phyloP scores from a whole-genome alignment of 2,329 filamentous ascomycete genomes.

The Metarhizium robertsii region DNA sequence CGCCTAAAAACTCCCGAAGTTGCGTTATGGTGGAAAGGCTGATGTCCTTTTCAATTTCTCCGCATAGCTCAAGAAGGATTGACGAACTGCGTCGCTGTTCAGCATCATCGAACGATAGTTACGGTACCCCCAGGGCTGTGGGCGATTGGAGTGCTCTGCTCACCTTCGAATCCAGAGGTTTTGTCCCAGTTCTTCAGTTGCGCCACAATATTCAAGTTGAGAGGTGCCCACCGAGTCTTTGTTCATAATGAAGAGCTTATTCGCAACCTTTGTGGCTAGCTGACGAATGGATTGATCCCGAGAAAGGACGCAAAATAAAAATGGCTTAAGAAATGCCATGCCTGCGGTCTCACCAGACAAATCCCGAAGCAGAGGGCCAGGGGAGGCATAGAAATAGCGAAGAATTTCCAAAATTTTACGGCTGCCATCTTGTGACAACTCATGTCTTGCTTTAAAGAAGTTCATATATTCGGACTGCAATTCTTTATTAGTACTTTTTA shows the following conservation, averaged over 20 bases:
- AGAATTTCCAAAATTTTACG: slow-evolving; percentile 30
- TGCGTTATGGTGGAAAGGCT: slow-evolving; percentile 34
- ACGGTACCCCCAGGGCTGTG: not conserved
- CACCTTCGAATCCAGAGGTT: slow-evolving; percentile 47
- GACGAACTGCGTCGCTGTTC: slow-evolving; percentile 15
- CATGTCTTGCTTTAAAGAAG: slow-evolving; percentile 10
- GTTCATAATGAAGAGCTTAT: slow-evolving; percentile 32
- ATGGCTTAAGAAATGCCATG: slow-evolving; percentile 35
- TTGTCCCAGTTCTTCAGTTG: slow-evolving; percentile 18
- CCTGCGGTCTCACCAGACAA: slow-evolving; percentile 15
- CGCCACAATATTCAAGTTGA: slow-evolving; percentile 15
- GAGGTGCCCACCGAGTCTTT: slow-evolving; percentile 17
- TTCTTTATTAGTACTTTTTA: not conserved
- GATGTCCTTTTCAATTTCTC: slow-evolving; percentile 33
- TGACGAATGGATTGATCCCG: slow-evolving; percentile 38
- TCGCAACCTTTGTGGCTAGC: slow-evolving; percentile 37
- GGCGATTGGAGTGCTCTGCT: slow-evolving; percentile 9
- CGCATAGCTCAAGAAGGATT: slow-evolving; percentile 38
- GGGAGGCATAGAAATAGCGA: slow-evolving; percentile 47
- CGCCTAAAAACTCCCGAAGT: slow-evolving; percentile 47
- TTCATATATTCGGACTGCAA: slow-evolving; percentile 3
- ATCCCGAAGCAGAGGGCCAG: slow-evolving; percentile 20
- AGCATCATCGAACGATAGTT: not conserved
- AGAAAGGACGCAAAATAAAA: slow-evolving; percentile 45
- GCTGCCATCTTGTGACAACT: slow-evolving; percentile 20